Evolutionary conservation across 805 yeast species (phyloP), one percentile per base, ranked within the genome.

Genomic region (Wickerhamiella sergipiensis): DNA sequence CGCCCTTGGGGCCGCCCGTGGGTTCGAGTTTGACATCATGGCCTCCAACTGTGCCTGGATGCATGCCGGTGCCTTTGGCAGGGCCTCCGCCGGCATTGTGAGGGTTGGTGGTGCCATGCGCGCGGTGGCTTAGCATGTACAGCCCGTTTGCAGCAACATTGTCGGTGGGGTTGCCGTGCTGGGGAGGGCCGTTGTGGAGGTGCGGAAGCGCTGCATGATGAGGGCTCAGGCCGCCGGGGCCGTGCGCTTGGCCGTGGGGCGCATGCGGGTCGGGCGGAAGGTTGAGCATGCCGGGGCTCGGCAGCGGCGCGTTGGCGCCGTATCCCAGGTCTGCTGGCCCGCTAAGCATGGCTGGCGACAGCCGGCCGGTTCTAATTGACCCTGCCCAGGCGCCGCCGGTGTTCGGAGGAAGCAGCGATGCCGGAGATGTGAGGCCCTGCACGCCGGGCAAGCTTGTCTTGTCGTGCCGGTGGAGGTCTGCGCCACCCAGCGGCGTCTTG

Each of bases 291-390:
- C 45, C 46, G 18, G 53, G 53, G 18, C 39, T 17, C 15, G 53
- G 47, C 48, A 39, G 17, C 26, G 50, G 42, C 40, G 39, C 38
- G 33, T 39, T 36, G 18, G 40, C 19, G 19, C 40, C 50, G 38
- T 31, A 51, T 12, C 15, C 17, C 13, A 44, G 19, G 4, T 10
- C 47, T 15, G 40, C 48, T 19, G 60, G 64, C 36, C 64, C 68
- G 42, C 62, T 64, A 8, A 66, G 61, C 58, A 66, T 63, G 1
- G 68, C 67, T 0, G 71, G 71, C 9, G 69, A 64, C 33, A 67
- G 55, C 10, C 69, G 68, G 12, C 70, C 70, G 1, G 66, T 50
- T 15, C 66, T 56, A 31, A 66, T 53, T 48, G 62, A 49, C 46
- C 49, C 54, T 13, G 54, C 49, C 61, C 62, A 59, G 18, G 48